Percentiles rank a stretch among this genome's conserved stretches.
phyloP scores from a whole-genome alignment of 345 rosid species.

The Draba incana region DNA sequence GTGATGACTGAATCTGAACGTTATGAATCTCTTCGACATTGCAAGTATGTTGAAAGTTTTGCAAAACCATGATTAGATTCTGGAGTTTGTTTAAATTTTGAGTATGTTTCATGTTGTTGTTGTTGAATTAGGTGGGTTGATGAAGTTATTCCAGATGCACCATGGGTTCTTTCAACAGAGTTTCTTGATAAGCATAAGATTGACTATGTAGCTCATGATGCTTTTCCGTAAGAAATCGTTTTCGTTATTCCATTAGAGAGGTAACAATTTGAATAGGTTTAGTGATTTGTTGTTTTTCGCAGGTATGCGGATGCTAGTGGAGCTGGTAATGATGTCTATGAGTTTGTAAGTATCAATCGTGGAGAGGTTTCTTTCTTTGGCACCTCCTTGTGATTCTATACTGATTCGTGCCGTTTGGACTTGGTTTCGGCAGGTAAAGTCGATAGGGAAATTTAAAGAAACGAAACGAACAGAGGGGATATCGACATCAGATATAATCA shows the following conservation, averaged over 20 bases:
- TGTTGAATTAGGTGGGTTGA: slow-evolving; percentile 62
- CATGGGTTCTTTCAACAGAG: slow-evolving; percentile 67
- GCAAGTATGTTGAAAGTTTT: slow-evolving; percentile 50
- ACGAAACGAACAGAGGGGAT: slow-evolving; percentile 76
- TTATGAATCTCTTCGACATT: slow-evolving; percentile 69
- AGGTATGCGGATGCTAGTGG: slow-evolving; percentile 82
- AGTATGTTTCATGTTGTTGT: background rate
- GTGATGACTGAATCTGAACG: slow-evolving; percentile 72
- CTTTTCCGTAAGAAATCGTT: slow-evolving; percentile 57
- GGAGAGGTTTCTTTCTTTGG: background rate
- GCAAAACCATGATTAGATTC: background rate
- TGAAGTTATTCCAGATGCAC: slow-evolving; percentile 80
- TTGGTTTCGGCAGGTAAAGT: slow-evolving; percentile 48
- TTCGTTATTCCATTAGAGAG: background rate
- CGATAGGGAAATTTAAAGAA: slow-evolving; percentile 65
- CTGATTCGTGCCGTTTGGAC: background rate
- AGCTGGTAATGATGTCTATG: slow-evolving; percentile 74
- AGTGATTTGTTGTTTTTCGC: background rate
- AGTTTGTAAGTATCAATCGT: slow-evolving; percentile 55
- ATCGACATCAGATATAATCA: slow-evolving; percentile 69
- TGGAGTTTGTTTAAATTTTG: background rate
- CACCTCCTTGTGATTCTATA: background rate
- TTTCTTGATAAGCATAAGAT: slow-evolving; percentile 67
- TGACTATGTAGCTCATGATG: slow-evolving; percentile 69
- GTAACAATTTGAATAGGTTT: background rate